These are phyloP conservation scores for Galerina marginata DNA, from an alignment of 768 basidiomycete genomes.

Conservation along the genomic window DNA sequence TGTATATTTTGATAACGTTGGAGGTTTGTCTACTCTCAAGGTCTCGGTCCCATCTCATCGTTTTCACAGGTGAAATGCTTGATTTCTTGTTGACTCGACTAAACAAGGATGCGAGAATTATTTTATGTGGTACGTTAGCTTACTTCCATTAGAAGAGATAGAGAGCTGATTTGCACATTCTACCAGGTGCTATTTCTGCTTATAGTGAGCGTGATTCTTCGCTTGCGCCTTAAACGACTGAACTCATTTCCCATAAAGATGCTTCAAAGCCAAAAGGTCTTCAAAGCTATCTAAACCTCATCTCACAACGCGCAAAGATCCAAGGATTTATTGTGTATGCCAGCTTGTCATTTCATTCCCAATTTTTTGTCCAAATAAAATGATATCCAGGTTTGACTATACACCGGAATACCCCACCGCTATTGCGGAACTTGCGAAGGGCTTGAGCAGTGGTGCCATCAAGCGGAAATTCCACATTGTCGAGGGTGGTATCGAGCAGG, in stretches of 20 bases:
- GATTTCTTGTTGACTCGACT: constrained; percentile 77
- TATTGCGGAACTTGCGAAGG: constrained; percentile 57
- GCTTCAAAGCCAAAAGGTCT: constrained; percentile 66
- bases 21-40: constrained; percentile 37
- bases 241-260: constrained; percentile 42
- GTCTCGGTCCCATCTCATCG: background rate
- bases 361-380: background rate
- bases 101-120: constrained; percentile 79
- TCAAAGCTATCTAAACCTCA: constrained; percentile 69
- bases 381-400: constrained; percentile 73
- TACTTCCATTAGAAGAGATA: background rate
- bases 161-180: constrained; percentile 4
- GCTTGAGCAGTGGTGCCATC: constrained; percentile 70
- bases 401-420: constrained; percentile 61
- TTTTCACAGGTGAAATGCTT: constrained; percentile 66
- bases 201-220: constrained; percentile 59
- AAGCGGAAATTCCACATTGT: constrained; percentile 84
- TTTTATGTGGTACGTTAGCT: constrained; percentile 70
- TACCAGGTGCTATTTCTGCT: constrained; percentile 78
- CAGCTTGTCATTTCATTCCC: background rate
- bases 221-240: background rate
- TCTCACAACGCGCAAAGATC: constrained; percentile 78
- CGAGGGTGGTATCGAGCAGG: constrained; percentile 71
- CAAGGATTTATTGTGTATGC: constrained; percentile 84
- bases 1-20: constrained; percentile 86